Evolutionary conservation across 768 basidiomycete genomes (phyloP).

Genomic region (Xerocomellus amylosporus): DNA sequence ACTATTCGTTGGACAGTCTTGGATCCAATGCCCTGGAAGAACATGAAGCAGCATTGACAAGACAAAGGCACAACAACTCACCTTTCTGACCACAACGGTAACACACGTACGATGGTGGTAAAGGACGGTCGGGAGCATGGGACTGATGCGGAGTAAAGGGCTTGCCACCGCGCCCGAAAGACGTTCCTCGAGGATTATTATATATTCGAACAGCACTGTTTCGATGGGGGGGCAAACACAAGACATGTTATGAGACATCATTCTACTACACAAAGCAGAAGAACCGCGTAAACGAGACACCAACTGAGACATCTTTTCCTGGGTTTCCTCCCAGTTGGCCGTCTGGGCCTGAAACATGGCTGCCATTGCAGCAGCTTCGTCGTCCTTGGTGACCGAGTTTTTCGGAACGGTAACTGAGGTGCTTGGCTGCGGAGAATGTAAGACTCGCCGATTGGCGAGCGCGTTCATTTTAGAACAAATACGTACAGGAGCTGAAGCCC

Average conservation of each 20-base stretch:
- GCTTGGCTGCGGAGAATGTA: slow-evolving; percentile 35
- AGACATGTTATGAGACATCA: slow-evolving; percentile 67
- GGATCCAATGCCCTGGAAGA: slow-evolving; percentile 93
- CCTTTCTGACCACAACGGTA: slow-evolving; percentile 99
- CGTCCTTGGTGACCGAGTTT: slow-evolving; percentile 51
- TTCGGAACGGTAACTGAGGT: slow-evolving; percentile 36
- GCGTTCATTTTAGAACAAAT: slow-evolving; percentile 26
- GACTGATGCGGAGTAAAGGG: slow-evolving; percentile 42
- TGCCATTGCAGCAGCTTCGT: slow-evolving; percentile 95
- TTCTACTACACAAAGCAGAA: slow-evolving; percentile 65
- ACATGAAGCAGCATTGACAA: slow-evolving; percentile 1
- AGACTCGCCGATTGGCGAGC: slow-evolving; percentile 26
- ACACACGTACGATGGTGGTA: slow-evolving; percentile 96
- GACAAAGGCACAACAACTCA: slow-evolving; percentile 29
- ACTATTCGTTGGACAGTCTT: slow-evolving; percentile 96
- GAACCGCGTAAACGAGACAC: slow-evolving; percentile 61
- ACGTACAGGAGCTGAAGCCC: slow-evolving; percentile 31
- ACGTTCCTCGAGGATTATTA: slow-evolving; percentile 62
- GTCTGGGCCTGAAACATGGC: slow-evolving; percentile 96
- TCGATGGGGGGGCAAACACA: slow-evolving; percentile 37
- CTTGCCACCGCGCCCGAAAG: slow-evolving; percentile 61
- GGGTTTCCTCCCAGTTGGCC: slow-evolving; percentile 96
- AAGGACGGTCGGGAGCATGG: slow-evolving; percentile 66
- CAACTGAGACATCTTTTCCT: slow-evolving; percentile 99
- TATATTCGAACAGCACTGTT: slow-evolving; percentile 68